phyloP scores from a whole-genome alignment of 2,329 filamentous ascomycete genomes.

The Alternaria brassicae region DNA sequence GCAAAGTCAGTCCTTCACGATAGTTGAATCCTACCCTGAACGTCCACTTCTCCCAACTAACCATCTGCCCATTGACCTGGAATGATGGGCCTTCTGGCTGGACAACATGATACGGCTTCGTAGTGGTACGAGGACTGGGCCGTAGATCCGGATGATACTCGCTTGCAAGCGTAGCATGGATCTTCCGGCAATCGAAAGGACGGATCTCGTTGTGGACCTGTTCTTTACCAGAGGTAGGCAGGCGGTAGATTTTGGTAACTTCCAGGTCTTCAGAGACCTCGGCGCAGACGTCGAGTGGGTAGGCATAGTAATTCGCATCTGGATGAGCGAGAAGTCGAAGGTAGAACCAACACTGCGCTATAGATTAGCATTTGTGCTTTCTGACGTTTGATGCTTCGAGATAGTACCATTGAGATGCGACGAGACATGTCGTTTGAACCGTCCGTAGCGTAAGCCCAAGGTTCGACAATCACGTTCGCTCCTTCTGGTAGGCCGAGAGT shows the following conservation, averaged over 20 bases:
- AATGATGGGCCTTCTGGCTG: conserved; percentile 41
- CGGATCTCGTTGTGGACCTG: conserved; percentile 46
- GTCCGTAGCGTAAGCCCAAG: conserved; percentile 64
- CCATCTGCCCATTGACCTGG: conserved; percentile 20
- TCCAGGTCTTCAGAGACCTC: conserved; percentile 60
- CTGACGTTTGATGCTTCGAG: background rate
- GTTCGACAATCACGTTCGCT: conserved; percentile 58
- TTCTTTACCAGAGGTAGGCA: conserved; percentile 54
- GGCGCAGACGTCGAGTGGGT: conserved; percentile 62
- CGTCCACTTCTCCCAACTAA: conserved; percentile 56
- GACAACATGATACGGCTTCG: conserved; percentile 28
- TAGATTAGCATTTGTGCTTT: background rate
- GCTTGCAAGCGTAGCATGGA: conserved; percentile 43
- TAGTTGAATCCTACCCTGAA: conserved; percentile 57
- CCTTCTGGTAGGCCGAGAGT: conserved; percentile 50
- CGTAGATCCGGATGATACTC: conserved; percentile 35
- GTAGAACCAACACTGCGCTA: conserved; percentile 50
- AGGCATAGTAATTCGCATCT: conserved; percentile 65
- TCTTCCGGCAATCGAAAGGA: conserved; percentile 53
- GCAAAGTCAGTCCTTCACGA: conserved; percentile 54
- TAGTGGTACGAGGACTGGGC: conserved; percentile 20
- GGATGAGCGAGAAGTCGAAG: conserved; percentile 49
- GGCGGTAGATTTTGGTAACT: conserved; percentile 59
- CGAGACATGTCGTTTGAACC: conserved; percentile 60
- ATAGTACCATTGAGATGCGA: conserved; percentile 58